Percentiles rank a stretch among this genome's conserved stretches.
phyloP scores from a whole-genome alignment of 2,329 filamentous ascomycete species.

The Cryphonectria radicalis region DNA sequence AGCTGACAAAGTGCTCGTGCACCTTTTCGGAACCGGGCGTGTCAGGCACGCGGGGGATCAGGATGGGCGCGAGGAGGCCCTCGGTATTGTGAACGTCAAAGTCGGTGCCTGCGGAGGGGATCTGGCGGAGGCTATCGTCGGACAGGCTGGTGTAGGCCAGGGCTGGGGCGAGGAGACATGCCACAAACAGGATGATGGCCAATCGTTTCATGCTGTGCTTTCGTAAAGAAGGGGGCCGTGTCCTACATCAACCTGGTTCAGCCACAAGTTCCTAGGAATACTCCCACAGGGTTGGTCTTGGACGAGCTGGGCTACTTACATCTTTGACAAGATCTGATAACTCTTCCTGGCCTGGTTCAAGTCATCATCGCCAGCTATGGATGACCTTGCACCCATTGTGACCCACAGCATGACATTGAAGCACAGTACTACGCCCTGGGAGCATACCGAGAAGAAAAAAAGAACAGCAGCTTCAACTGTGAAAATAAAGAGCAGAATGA shows the following conservation, averaged over 20 bases:
- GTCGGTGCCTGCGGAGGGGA: constrained; percentile 67
- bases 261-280: background rate
- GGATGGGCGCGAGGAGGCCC: constrained; percentile 72
- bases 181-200: constrained; percentile 21
- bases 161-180: constrained; percentile 21
- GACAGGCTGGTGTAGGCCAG: constrained; percentile 36
- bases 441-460: constrained; percentile 9
- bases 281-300: background rate
- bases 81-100: constrained; percentile 69
- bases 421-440: background rate
- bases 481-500: background rate
- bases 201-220: background rate
- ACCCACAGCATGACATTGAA: constrained; percentile 18
- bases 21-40: constrained; percentile 69
- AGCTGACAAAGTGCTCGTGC: constrained; percentile 73
- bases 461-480: background rate
- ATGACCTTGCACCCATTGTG: constrained; percentile 20
- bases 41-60: constrained; percentile 75
- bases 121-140: constrained; percentile 35
- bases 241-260: background rate
- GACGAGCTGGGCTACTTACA: background rate
- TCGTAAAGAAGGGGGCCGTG: background rate
- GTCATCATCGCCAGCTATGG: constrained; percentile 1
- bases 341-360: background rate
- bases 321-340: background rate